Evolutionary conservation across 306 rosid genomes (phyloP).

Genomic region (Vachellia pachyceras): DNA sequence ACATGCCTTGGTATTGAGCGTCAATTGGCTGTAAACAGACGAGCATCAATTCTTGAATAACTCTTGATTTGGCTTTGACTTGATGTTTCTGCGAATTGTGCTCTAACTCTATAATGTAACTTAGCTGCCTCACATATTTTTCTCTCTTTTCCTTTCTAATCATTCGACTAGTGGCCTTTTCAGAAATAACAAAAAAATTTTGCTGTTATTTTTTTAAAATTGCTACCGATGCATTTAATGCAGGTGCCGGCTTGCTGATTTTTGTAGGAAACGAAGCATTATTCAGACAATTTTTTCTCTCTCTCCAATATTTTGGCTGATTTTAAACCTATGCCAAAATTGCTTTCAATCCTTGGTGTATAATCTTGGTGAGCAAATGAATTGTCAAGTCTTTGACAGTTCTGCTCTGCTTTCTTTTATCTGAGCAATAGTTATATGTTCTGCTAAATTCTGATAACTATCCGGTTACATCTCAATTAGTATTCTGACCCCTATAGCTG

Average conservation of each 20-base stretch:
- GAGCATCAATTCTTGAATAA: background rate
- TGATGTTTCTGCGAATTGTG: background rate
- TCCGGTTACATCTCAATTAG: too few species aligned
- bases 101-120: background rate
- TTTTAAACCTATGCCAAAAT: too few species aligned
- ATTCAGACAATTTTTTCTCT: background rate
- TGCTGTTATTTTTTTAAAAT: too few species aligned
- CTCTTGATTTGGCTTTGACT: background rate
- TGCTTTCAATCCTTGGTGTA: conserved; percentile 9
- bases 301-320: background rate
- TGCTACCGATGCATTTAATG: too few species aligned
- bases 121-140: background rate
- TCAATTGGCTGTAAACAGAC: background rate
- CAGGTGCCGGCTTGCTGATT: too few species aligned
- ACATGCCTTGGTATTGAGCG: background rate
- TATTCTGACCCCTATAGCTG: background rate
- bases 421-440: background rate
- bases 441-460: background rate
- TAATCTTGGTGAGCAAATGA: conserved; percentile 15
- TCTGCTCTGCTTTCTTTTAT: background rate
- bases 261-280: background rate
- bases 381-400: background rate
- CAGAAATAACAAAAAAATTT: too few species aligned
- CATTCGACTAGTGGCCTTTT: too few species aligned
- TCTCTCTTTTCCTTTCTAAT: background rate